Evolutionary conservation across 192 early-diverging fungal species (phyloP), one percentile per base, ranked within the genome.

Genomic region (Lobosporangium transversale): DNA sequence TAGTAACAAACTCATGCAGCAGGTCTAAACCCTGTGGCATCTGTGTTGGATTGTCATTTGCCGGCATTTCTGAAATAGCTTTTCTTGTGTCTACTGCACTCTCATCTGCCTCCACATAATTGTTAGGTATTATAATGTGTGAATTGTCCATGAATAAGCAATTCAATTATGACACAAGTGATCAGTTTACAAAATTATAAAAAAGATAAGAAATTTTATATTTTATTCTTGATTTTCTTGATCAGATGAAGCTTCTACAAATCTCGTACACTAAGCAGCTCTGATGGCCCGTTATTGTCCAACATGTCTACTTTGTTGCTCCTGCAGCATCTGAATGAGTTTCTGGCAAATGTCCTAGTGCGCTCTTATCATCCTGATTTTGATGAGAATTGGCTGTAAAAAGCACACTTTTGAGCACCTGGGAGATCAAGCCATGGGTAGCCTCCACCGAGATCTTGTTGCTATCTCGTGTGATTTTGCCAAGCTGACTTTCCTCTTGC

Each of bases 341-440:
- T n/a, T n/a, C n/a, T n/a, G n/a, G n/a, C n/a, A n/a, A n/a, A n/a
- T n/a, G n/a, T n/a, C n/a, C n/a, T n/a, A n/a, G n/a, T n/a, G n/a
- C n/a, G 45, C 49, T 53, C 29, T 54, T 52, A 20, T 45, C 47
- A 10, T 59, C 59, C 23, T 67, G 58, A 24, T 76, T 52, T 21
- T 67, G 58, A 26, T 76, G 58, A n/a, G 73, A 59, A 33, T 67
- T 58, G 36, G 65, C 40, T 3, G 65, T 95, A 73, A 95, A 96
- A 23, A 95, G 63, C 11, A 90, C 64, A 57, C 92, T 83, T 62
- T 95, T 95, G n/a, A 96, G 70, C 6, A 96, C 90, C 64, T 96
- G 94, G 8, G 89, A 84, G 53, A 96, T 88, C 49, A 94, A 62
- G 1, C 92, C 93, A 68, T 96, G 94, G 0, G 84, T 79, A n/a